Evolutionary conservation across 257 asterid species (phyloP).

Genomic region (Agastache rugosa): DNA sequence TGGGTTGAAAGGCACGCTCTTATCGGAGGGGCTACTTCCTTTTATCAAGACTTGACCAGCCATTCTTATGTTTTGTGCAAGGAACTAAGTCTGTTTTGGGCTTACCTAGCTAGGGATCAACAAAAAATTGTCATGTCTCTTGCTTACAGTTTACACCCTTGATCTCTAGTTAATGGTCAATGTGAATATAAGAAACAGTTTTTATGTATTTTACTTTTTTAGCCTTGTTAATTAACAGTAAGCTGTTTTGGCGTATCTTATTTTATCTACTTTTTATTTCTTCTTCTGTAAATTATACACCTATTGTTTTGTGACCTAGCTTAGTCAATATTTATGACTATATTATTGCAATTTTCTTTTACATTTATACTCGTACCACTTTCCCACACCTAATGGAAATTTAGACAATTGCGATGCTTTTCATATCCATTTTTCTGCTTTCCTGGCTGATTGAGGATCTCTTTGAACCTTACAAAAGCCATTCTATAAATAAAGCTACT

Average conservation of each 20-base stretch:
- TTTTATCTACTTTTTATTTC: background rate
- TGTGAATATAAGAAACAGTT: background rate
- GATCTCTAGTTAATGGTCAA: background rate
- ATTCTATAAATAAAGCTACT: slow-evolving; percentile 11
- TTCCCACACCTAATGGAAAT: slow-evolving; percentile 16
- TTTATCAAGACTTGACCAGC: background rate
- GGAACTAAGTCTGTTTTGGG: background rate
- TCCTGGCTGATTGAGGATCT: slow-evolving; percentile 4
- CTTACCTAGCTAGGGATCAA: background rate
- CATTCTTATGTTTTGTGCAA: background rate
- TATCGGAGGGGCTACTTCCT: background rate
- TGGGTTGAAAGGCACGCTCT: background rate
- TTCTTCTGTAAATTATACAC: background rate
- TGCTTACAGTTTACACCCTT: background rate
- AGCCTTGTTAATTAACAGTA: background rate
- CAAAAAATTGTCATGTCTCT: background rate
- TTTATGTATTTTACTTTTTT: background rate
- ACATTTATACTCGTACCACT: background rate
- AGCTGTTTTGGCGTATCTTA: slow-evolving; percentile 1
- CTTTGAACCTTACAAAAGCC: slow-evolving; percentile 20
- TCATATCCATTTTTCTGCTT: slow-evolving; percentile 20
- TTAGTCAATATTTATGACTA: slow-evolving; percentile 11
- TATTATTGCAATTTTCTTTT: slow-evolving; percentile 11
- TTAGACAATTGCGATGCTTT: slow-evolving; percentile 5
- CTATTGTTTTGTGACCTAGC: background rate